Percentiles rank a stretch among this genome's conserved stretches.
phyloP scores from a whole-genome alignment of 495 filamentous ascomycete species.

The Xylaria intraflava region DNA sequence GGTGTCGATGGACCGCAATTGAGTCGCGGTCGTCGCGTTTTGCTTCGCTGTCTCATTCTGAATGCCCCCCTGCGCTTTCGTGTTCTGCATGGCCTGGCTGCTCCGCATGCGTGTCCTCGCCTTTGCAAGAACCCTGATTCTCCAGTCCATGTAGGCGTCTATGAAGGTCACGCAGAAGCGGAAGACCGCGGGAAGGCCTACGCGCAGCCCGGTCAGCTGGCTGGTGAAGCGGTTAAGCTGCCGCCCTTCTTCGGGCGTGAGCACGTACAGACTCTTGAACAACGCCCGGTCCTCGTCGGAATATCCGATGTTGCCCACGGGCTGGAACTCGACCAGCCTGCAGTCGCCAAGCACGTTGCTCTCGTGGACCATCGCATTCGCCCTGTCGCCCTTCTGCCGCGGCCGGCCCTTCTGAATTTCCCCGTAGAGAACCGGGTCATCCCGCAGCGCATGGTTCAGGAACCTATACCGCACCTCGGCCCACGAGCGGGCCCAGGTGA shows the following conservation, averaged over 20 bases:
- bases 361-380: slow-evolving; percentile 2
- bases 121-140: background rate
- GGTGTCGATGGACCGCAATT: background rate
- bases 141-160: background rate
- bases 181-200: background rate
- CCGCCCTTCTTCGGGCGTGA: slow-evolving; percentile 1
- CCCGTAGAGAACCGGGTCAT: background rate
- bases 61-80: background rate
- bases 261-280: background rate
- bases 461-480: slow-evolving; percentile 1
- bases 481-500: background rate
- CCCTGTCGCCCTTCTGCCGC: background rate
- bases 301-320: background rate
- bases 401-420: background rate
- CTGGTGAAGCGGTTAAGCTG: background rate
- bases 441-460: background rate
- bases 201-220: background rate
- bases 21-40: background rate
- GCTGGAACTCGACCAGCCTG: background rate
- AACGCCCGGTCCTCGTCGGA: background rate
- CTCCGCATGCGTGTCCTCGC: background rate
- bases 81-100: background rate
- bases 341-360: background rate
- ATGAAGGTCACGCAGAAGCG: background rate
- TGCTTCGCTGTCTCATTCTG: background rate